A percentile compares a stretch with the other conserved stretches of the same genome.
Evolutionary conservation across 2,329 filamentous ascomycete genomes (phyloP).

Genomic region (Stachybotrys chlorohalonatus): DNA sequence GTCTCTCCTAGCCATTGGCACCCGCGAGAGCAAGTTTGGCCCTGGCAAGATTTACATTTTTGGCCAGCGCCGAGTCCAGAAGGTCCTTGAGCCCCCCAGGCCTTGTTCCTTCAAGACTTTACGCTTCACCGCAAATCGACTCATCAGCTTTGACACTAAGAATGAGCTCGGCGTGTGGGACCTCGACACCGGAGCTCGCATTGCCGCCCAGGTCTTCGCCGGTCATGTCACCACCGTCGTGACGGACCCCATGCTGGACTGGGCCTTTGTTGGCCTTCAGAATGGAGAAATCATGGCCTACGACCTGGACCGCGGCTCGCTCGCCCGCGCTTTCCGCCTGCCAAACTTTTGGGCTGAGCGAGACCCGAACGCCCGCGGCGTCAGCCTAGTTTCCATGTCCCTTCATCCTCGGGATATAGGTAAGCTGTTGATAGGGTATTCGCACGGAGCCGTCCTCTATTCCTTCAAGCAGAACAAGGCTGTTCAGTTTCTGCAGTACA

Average conservation of each 20-base stretch:
- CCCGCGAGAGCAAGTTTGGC: constrained; percentile 77
- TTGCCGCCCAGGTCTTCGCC: constrained; percentile 66
- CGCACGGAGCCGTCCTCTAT: constrained; percentile 78
- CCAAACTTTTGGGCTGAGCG: constrained; percentile 78
- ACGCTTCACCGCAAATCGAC: constrained; percentile 78
- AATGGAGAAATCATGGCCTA: constrained; percentile 86
- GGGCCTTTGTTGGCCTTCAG: constrained; percentile 76
- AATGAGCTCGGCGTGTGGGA: constrained; percentile 84
- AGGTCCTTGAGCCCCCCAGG: constrained; percentile 61
- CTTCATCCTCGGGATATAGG: constrained; percentile 90
- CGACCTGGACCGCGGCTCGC: constrained; percentile 72
- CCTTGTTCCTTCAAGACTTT: constrained; percentile 67
- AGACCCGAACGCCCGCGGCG: constrained; percentile 54
- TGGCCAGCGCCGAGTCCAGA: constrained; percentile 72
- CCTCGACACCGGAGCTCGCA: constrained; percentile 56
- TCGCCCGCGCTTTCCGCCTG: constrained; percentile 65
- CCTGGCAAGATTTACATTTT: constrained; percentile 83
- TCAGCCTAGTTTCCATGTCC: constrained; percentile 64
- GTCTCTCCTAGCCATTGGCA: constrained; percentile 86
- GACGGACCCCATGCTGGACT: constrained; percentile 87
- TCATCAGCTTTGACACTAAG: constrained; percentile 75
- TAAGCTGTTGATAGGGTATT: constrained; percentile 84
- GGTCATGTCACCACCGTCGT: constrained; percentile 66
- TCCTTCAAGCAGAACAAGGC: constrained; percentile 88
- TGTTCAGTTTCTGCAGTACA: constrained; percentile 73